phyloP scores from a whole-genome alignment of 2,329 filamentous ascomycete species.

The Mycosphaerelloides madeirae region DNA sequence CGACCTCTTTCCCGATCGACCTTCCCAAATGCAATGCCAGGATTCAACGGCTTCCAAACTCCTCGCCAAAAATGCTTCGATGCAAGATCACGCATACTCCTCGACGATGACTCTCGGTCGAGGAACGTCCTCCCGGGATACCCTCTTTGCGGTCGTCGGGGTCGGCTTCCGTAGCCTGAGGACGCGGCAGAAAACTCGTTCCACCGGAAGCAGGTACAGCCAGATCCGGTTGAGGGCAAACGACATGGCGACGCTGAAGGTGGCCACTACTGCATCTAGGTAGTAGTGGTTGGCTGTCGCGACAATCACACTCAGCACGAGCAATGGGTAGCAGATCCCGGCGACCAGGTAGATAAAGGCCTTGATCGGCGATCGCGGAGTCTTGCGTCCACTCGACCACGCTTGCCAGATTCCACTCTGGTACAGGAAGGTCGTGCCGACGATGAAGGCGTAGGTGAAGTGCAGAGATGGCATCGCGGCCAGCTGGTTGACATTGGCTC shows the following conservation, averaged over 20 bases:
- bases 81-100: no score
- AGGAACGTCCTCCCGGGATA: conserved; percentile 1
- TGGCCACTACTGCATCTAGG: conserved; percentile 51
- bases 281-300: conserved; percentile 61
- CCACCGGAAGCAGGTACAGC: conserved; percentile 48
- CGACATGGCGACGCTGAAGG: conserved; percentile 44
- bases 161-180: conserved; percentile 51
- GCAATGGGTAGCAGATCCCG: conserved; percentile 40
- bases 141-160: conserved; percentile 42
- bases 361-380: conserved; percentile 13
- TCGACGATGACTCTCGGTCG: conserved; percentile 16
- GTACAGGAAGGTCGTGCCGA: conserved; percentile 50
- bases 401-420: conserved; percentile 45
- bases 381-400: conserved; percentile 35
- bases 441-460: conserved; percentile 51
- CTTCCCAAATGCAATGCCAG: no score
- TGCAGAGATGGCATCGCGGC: conserved; percentile 50
- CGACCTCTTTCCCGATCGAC: no score
- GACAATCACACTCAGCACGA: conserved; percentile 51
- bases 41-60: no score
- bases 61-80: no score
- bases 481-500: conserved; percentile 44
- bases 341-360: conserved; percentile 37
- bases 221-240: conserved; percentile 49
- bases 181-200: conserved; percentile 47